Evolutionary conservation across 2,329 filamentous ascomycete genomes (phyloP), one percentile per base, ranked within the genome.

Genomic region (Plectosphaerella cucumerina): DNA sequence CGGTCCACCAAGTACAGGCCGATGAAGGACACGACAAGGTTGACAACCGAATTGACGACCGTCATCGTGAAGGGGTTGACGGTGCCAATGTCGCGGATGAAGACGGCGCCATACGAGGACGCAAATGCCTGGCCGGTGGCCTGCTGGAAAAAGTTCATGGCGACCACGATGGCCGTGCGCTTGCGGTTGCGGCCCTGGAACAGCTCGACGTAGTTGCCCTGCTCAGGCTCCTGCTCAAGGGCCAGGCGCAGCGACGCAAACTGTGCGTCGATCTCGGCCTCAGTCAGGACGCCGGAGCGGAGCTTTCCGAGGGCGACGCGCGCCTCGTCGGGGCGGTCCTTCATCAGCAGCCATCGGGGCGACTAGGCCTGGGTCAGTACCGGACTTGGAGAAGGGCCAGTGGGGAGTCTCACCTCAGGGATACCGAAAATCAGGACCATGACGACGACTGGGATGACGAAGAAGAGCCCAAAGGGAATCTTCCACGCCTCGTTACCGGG

Each of bases 381-480:
- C 6, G 26, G 26, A 31, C 35, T 3, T n/a, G 17, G 8, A 18
- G 21, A 42, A 34, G 37, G 10, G 17, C 34, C 17, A 18, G 37
- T 23, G 3, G 14, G 6, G 6, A 11, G 18, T 31, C 26, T 9
- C 17, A 53, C 58, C 60, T 66, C 58, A 17, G 65, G 62, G 6
- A 66, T 60, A 49, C 63, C 65, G 56, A 59, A 62, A 26, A 62
- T 57, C 9, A 53, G 46, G 26, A 39, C 49, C 8, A 61, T 47
- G 6, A 70, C 54, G 18, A 67, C 59, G 4, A 53, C 51, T 4
- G 67, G 65, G 6, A 70, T 57, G 44, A 65, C 55, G 47, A 63
- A 69, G 56, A 69, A 70, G 3, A 68, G 53, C 0, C 66, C 66
- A 5, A 65, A 59, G 1, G 67, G 68, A 31, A 71, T 67, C 9